A percentile compares a stretch with the other conserved stretches of the same genome.
These are phyloP conservation scores for Metrosideros polymorpha DNA, from an alignment of 441 rosid genomes.

Conservation along the genomic window DNA sequence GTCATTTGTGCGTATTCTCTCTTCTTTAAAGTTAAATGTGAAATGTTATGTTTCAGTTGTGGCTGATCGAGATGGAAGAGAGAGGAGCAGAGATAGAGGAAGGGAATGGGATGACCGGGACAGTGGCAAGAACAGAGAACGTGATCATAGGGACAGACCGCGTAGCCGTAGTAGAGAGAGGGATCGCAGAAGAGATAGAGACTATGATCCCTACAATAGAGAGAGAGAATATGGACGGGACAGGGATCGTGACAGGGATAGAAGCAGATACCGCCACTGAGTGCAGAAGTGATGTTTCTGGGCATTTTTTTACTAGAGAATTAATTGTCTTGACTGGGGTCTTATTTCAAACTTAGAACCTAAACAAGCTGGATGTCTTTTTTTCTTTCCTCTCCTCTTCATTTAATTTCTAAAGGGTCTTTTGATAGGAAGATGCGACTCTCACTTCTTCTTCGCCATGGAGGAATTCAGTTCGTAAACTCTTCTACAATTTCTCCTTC, in stretches of 20 bases:
- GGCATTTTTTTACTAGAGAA: not conserved
- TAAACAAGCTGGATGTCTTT: not conserved
- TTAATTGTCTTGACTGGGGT: not conserved
- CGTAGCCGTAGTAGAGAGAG: slow-evolving; percentile 69
- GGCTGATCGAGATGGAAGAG: slow-evolving; percentile 52
- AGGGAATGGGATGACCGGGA: slow-evolving; percentile 43
- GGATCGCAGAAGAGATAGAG: slow-evolving; percentile 23
- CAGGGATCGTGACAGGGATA: slow-evolving; percentile 25
- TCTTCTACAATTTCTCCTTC: not conserved
- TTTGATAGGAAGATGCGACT: not conserved
- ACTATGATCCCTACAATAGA: slow-evolving; percentile 8
- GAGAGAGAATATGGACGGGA: slow-evolving; percentile 46
- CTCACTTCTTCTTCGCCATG: not conserved
- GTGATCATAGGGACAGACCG: slow-evolving; percentile 53
- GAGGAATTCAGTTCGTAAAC: not conserved
- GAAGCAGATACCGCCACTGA: slow-evolving; percentile 19
- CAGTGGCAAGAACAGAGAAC: slow-evolving; percentile 39
- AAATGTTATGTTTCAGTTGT: slow-evolving; percentile 30
- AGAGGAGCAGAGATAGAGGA: slow-evolving; percentile 59
- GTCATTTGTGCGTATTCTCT: not conserved
- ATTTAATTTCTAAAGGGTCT: not conserved
- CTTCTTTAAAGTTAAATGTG: not conserved
- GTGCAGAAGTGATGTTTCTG: not conserved
- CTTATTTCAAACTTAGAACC: not conserved
- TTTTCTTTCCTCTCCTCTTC: not conserved